Conservation (phyloP, 768 basidiomycete species). For the Boletus subcaerulescens region DNA sequence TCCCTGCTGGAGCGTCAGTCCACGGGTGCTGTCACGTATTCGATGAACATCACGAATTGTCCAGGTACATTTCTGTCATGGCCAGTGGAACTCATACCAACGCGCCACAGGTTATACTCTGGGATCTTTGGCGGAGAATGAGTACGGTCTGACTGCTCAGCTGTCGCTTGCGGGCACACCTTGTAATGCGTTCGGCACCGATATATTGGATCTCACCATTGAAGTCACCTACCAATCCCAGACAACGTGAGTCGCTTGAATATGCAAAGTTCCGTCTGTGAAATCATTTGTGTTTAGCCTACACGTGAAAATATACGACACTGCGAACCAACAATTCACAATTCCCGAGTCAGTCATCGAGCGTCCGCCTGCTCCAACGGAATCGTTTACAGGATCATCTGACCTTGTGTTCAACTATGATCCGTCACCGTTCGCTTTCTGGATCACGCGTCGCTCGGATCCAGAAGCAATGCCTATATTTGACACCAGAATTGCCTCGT, state of each 20-base stretch:
- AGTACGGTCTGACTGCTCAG: slow-evolving; percentile 51
- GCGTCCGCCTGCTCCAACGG: slow-evolving; percentile 37
- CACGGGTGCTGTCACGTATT: slow-evolving; percentile 6
- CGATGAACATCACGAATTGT: slow-evolving; percentile 31
- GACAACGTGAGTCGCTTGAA: slow-evolving; percentile 38
- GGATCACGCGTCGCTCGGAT: slow-evolving; percentile 68
- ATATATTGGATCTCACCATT: slow-evolving; percentile 55
- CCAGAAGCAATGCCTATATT: slow-evolving; percentile 58
- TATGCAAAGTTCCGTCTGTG: not conserved
- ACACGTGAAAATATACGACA: slow-evolving; percentile 67
- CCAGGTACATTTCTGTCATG: slow-evolving; percentile 23
- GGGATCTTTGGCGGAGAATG: slow-evolving; percentile 41
- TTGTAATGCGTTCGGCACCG: slow-evolving; percentile 66
- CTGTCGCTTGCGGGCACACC: slow-evolving; percentile 51
- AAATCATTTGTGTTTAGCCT: slow-evolving; percentile 39
- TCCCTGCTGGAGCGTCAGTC: slow-evolving; percentile 5
- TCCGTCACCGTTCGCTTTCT: slow-evolving; percentile 68
- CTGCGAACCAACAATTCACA: slow-evolving; percentile 58
- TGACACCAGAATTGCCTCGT: slow-evolving; percentile 62
- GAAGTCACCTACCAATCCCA: slow-evolving; percentile 63
- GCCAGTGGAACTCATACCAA: not conserved
- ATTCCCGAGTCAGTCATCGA: slow-evolving; percentile 55
- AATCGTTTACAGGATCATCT: slow-evolving; percentile 39
- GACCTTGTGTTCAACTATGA: slow-evolving; percentile 72
- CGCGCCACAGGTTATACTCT: slow-evolving; percentile 51